Evolutionary conservation across 306 rosid genomes (phyloP).

Genomic region (Albizia julibrissin): DNA sequence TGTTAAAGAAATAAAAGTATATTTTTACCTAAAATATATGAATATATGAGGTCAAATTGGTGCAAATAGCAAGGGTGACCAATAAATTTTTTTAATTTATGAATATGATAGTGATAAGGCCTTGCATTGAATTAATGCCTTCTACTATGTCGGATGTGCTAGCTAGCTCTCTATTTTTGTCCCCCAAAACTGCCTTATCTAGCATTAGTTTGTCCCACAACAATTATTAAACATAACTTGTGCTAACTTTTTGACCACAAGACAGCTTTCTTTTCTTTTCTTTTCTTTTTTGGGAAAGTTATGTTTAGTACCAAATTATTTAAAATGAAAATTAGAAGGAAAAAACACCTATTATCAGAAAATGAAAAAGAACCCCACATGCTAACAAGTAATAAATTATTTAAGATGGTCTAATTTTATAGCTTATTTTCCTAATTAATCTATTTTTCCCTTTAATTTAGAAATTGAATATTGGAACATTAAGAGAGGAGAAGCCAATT

Average conservation of each 20-base stretch:
- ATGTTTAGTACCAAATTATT: not conserved
- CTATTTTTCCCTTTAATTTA: too few relatives aligned
- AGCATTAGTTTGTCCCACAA: conserved; percentile 33
- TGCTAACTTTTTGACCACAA: conserved; percentile 38
- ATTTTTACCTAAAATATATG: not conserved
- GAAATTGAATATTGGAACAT: not conserved
- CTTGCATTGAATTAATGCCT: not conserved
- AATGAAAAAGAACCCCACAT: not conserved
- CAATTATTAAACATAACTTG: conserved; percentile 23
- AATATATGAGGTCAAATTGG: conserved; percentile 16
- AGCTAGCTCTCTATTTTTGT: conserved; percentile 27
- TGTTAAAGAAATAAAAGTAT: too few relatives aligned
- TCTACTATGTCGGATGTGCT: conserved; percentile 16
- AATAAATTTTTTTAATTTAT: not conserved
- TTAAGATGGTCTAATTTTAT: not conserved
- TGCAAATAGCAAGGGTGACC: not conserved
- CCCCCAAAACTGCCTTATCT: conserved; percentile 22
- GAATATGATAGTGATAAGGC: conserved; percentile 16
- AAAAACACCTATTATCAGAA: not conserved
- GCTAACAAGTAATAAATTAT: not conserved
- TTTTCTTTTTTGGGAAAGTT: not conserved
- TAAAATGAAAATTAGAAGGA: not conserved
- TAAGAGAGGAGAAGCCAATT: not conserved
- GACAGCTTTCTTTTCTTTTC: not conserved
- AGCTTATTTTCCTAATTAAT: not conserved